phyloP scores from a whole-genome alignment of 495 filamentous ascomycete species.

The Patellaria atrata region DNA sequence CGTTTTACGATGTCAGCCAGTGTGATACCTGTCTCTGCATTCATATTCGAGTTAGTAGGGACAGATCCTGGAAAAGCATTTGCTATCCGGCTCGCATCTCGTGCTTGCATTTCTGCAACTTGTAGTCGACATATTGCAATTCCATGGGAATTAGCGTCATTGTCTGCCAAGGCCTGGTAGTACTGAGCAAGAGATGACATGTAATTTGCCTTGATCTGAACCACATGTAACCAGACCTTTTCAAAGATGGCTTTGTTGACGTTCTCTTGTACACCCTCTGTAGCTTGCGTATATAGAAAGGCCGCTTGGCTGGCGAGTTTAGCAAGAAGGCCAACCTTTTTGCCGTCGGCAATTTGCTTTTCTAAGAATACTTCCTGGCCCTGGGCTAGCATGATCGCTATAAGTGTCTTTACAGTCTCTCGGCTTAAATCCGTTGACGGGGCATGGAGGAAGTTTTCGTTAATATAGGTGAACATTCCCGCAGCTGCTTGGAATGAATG shows the following conservation, averaged over 20 bases:
- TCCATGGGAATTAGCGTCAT: conserved; percentile 76
- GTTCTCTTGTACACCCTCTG: conserved; percentile 84
- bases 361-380: conserved; percentile 95
- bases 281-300: conserved; percentile 72
- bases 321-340: conserved; percentile 83
- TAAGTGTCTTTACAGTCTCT: conserved; percentile 89
- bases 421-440: conserved; percentile 88
- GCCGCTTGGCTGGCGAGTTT: conserved; percentile 86
- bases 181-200: conserved; percentile 82
- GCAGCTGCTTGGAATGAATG: conserved; percentile 97
- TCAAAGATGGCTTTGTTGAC: conserved; percentile 86
- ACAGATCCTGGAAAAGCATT: conserved; percentile 68
- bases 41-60: conserved; percentile 69
- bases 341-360: conserved; percentile 84
- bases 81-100: conserved; percentile 61
- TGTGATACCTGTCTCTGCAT: conserved; percentile 56
- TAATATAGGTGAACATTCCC: conserved; percentile 99
- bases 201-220: conserved; percentile 64
- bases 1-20: conserved; percentile 71
- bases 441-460: conserved; percentile 96
- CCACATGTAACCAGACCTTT: conserved; percentile 76
- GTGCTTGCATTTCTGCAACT: conserved; percentile 58
- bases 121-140: conserved; percentile 73
- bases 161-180: conserved; percentile 83
- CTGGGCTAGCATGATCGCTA: conserved; percentile 84